These are phyloP conservation scores for Colletotrichum tropicale DNA, from an alignment of 2,329 filamentous ascomycete genomes.

Conservation along the genomic window DNA sequence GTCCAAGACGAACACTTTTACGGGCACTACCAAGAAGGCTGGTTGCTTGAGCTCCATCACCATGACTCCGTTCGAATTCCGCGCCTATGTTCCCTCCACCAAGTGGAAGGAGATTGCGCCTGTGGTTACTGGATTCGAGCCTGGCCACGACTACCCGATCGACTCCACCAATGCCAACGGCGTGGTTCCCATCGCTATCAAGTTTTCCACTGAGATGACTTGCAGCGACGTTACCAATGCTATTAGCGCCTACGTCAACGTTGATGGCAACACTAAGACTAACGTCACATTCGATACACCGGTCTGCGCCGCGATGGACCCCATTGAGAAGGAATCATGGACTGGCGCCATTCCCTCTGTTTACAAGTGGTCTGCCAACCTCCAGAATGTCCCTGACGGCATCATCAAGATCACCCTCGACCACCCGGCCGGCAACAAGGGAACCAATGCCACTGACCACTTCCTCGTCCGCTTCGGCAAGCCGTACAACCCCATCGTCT, in stretches of 20 bases:
- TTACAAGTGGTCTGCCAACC: conserved; percentile 57
- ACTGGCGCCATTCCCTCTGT: conserved; percentile 57
- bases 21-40: conserved; percentile 49
- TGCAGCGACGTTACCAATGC: conserved; percentile 57
- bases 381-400: conserved; percentile 64
- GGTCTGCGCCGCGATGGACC: conserved; percentile 45
- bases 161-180: conserved; percentile 53
- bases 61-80: conserved; percentile 61
- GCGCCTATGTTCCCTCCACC: conserved; percentile 58
- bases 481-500: conserved; percentile 63
- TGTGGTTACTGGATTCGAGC: conserved; percentile 63
- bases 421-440: conserved; percentile 51
- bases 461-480: conserved; percentile 64
- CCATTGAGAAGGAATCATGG: conserved; percentile 35
- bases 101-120: conserved; percentile 37
- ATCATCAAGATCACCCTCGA: conserved; percentile 62
- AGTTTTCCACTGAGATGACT: conserved; percentile 66
- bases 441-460: conserved; percentile 60
- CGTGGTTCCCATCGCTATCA: conserved; percentile 47
- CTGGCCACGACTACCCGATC: conserved; percentile 65
- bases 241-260: conserved; percentile 58
- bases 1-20: conserved; percentile 47
- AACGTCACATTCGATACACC: conserved; percentile 47
- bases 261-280: conserved; percentile 46
- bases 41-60: conserved; percentile 60